Evolutionary conservation across 169 alveolate genomes (phyloP).

Genomic region (Plasmodium inui): DNA sequence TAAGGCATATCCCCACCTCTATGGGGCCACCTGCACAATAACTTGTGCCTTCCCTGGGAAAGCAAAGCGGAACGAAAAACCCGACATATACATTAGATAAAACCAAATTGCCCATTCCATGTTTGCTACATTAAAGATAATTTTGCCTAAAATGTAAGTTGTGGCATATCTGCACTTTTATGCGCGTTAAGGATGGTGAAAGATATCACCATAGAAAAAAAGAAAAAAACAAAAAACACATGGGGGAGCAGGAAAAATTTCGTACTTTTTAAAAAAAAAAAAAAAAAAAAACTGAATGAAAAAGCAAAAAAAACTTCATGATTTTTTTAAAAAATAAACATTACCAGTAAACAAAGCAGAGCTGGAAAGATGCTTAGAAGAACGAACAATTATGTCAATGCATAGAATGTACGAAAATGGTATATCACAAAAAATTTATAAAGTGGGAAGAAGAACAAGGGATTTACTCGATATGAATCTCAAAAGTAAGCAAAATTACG

Average conservation of each 20-base stretch:
- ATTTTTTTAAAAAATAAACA: neutral
- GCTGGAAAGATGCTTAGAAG: neutral
- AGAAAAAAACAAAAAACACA: constrained; percentile 18
- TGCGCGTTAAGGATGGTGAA: neutral
- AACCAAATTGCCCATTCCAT: neutral
- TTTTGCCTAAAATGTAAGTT: neutral
- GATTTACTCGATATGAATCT: constrained; percentile 1
- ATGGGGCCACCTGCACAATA: neutral
- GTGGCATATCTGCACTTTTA: neutral
- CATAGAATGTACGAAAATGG: neutral
- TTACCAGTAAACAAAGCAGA: neutral
- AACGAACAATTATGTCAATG: neutral
- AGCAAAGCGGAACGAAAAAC: neutral
- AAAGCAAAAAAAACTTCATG: neutral
- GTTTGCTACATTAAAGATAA: neutral
- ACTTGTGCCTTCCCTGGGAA: neutral
- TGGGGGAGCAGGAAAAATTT: neutral
- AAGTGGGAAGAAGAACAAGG: constrained; percentile 7
- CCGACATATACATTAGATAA: neutral
- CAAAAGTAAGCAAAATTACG: neutral
- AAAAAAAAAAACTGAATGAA: neutral
- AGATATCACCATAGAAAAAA: constrained; percentile 1
- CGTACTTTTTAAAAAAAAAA: constrained; percentile 6
- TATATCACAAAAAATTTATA: neutral
- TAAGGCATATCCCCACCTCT: neutral